Evolutionary conservation across 2,329 filamentous ascomycete species (phyloP).

Genomic region (Ophiocordyceps camponoti-floridani): DNA sequence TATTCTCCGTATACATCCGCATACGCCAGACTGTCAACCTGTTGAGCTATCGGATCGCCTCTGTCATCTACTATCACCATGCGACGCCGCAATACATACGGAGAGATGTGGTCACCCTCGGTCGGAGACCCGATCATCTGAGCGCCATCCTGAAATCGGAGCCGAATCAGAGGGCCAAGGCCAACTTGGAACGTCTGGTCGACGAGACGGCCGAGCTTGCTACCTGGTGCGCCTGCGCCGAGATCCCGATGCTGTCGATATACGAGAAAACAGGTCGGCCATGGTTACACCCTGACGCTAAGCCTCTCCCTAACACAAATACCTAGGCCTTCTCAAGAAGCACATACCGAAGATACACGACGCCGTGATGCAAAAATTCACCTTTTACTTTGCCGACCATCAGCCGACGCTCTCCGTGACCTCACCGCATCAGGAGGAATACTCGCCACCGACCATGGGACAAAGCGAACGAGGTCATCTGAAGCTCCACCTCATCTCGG

Average conservation of each 20-base stretch:
- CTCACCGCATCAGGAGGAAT: conserved; percentile 23
- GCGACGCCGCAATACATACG: conserved; percentile 84
- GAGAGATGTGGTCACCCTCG: conserved; percentile 62
- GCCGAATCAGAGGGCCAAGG: conserved; percentile 47
- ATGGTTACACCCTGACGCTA: background rate
- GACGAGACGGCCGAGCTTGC: conserved; percentile 83
- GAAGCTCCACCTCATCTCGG: conserved; percentile 61
- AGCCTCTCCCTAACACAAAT: background rate
- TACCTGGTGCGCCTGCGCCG: conserved; percentile 82
- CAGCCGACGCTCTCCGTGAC: conserved; percentile 49
- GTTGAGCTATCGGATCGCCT: conserved; percentile 58
- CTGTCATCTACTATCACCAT: conserved; percentile 86
- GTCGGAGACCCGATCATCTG: conserved; percentile 64
- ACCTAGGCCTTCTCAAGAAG: conserved; percentile 65
- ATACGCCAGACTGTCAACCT: conserved; percentile 64
- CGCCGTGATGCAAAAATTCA: conserved; percentile 60
- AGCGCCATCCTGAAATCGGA: conserved; percentile 71
- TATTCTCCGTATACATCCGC: conserved; percentile 82
- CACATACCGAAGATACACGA: conserved; percentile 75
- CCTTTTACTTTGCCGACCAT: conserved; percentile 68
- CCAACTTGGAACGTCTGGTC: conserved; percentile 66
- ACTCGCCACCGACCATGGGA: conserved; percentile 10
- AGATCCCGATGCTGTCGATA: conserved; percentile 72
- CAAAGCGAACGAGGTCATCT: conserved; percentile 22
- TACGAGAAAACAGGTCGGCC: conserved; percentile 72